phyloP scores from a whole-genome alignment of 192 early-diverging fungal species.

The Martensiomyces pterosporus region DNA sequence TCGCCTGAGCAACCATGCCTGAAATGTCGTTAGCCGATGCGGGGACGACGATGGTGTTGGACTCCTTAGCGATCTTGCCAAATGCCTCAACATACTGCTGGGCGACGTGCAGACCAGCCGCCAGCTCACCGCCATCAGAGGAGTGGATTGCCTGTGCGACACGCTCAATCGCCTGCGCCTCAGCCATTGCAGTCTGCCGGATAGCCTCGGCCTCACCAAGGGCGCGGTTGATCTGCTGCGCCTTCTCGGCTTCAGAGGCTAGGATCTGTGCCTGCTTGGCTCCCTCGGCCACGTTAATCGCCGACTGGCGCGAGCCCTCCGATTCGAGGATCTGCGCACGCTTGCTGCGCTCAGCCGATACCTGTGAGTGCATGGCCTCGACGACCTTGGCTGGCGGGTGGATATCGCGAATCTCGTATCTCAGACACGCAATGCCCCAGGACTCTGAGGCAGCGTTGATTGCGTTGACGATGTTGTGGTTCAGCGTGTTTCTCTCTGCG shows the following conservation, averaged over 20 bases:
- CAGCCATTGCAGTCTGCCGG: slow-evolving; percentile 74
- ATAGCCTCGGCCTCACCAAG: slow-evolving; percentile 89
- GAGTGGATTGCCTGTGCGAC: slow-evolving; percentile 75
- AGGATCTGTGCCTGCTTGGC: slow-evolving; percentile 86
- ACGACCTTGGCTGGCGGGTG: slow-evolving; percentile 95
- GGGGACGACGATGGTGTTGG: slow-evolving; percentile 86
- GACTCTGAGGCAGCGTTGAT: slow-evolving; percentile 90
- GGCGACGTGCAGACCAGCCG: slow-evolving; percentile 85
- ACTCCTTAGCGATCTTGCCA: slow-evolving; percentile 86
- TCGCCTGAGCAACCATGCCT: slow-evolving; percentile 83
- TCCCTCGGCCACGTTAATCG: slow-evolving; percentile 97
- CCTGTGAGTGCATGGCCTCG: slow-evolving; percentile 95
- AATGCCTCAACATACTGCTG: slow-evolving; percentile 97
- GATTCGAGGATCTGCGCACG: slow-evolving; percentile 91
- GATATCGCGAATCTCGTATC: slow-evolving; percentile 95
- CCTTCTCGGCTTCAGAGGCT: slow-evolving; percentile 90
- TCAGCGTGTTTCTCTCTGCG: slow-evolving; percentile 88
- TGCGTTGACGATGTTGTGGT: slow-evolving; percentile 89
- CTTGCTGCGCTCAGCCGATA: slow-evolving; percentile 93
- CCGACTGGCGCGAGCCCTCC: slow-evolving; percentile 82
- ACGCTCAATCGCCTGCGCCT: slow-evolving; percentile 71
- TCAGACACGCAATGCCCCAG: slow-evolving; percentile 94
- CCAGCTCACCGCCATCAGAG: slow-evolving; percentile 66
- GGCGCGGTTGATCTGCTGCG: slow-evolving; percentile 87
- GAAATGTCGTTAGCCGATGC: slow-evolving; percentile 76